Conservation (phyloP, 768 basidiomycete species). For the Lactifluus subvellereus region DNA sequence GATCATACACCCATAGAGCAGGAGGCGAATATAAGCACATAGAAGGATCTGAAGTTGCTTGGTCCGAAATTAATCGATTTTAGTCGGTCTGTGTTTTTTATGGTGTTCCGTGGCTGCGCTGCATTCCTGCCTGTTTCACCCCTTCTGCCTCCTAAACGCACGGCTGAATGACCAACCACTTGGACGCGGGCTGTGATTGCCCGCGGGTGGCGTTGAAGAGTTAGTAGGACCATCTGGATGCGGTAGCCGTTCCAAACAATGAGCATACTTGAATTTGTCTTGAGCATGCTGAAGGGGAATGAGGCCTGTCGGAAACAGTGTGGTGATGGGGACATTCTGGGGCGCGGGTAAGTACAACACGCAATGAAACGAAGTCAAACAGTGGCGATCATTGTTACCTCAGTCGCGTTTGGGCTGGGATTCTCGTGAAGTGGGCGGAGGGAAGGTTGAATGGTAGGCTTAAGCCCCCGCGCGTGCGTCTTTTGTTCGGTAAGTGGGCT, state of each 20-base stretch:
- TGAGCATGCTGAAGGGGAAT: conserved; percentile 11
- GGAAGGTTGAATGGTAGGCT: neutral
- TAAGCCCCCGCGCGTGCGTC: neutral
- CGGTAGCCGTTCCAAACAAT: conserved; percentile 16
- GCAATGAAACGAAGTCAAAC: neutral
- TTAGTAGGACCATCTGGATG: neutral
- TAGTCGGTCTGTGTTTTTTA: neutral
- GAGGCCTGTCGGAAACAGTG: conserved; percentile 10
- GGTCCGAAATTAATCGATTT: neutral
- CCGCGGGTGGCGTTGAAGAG: neutral
- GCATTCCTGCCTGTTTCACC: neutral
- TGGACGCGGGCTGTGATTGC: neutral
- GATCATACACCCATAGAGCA: neutral
- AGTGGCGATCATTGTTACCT: neutral
- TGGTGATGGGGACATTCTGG: conserved; percentile 8
- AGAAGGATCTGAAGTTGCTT: neutral
- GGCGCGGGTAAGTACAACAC: neutral
- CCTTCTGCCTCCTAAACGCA: conserved; percentile 8
- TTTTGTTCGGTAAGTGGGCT: neutral
- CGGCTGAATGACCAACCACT: conserved; percentile 14
- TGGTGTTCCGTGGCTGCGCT: neutral
- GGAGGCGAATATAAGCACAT: neutral
- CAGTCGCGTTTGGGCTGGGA: neutral
- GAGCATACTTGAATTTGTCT: conserved; percentile 20
- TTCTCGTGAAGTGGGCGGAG: neutral